Conservation (phyloP, 2,329 filamentous ascomycete species). For the Fusarium fracticaudum region DNA sequence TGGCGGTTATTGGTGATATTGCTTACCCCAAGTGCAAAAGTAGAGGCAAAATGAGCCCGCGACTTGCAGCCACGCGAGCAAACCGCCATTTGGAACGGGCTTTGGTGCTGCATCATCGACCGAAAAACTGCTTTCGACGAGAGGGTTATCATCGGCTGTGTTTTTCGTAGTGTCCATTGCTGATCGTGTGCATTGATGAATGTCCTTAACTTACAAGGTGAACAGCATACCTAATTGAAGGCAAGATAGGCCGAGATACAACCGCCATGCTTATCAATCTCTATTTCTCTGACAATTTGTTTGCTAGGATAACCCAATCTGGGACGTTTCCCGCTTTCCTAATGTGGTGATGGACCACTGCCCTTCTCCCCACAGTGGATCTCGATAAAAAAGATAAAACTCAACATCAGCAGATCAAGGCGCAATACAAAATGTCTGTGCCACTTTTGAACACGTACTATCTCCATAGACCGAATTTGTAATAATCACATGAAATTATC, state of each 20-base stretch:
- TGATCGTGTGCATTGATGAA: neutral
- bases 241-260: neutral
- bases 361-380: neutral
- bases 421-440: neutral
- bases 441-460: neutral
- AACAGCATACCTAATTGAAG: neutral
- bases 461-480: neutral
- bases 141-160: neutral
- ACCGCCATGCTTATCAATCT: neutral
- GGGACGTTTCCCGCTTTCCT: neutral
- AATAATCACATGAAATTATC: neutral
- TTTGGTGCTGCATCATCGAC: neutral
- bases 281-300: neutral
- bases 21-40: slow-evolving; percentile 39
- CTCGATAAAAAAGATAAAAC: neutral
- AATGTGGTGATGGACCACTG: neutral
- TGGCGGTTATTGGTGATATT: neutral
- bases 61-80: slow-evolving; percentile 36
- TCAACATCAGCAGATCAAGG: neutral
- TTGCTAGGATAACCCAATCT: neutral
- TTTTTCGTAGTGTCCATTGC: neutral
- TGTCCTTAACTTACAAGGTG: neutral
- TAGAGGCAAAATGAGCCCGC: slow-evolving; percentile 37
- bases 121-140: neutral
- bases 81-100: slow-evolving; percentile 20